Conservation (phyloP, 768 basidiomycete species). For the Pleurotus tuber-regium region DNA sequence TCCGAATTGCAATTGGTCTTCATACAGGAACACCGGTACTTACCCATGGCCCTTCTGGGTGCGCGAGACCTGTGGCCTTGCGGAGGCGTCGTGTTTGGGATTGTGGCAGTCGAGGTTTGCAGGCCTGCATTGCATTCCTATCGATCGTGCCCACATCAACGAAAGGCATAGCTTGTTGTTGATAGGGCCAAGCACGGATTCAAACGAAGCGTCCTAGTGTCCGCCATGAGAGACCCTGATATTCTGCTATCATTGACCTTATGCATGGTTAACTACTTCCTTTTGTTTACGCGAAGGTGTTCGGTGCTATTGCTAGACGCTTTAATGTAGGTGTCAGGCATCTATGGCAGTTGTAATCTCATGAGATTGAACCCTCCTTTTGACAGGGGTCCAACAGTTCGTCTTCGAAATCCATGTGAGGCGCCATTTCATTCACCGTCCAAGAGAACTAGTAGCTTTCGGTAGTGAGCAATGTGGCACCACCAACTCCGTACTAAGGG, state of each 20-base stretch:
- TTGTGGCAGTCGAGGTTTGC: neutral
- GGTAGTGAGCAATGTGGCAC: neutral
- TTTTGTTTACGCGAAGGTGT: neutral
- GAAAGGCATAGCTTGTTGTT: too few species aligned
- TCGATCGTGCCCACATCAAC: too few species aligned
- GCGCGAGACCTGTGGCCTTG: slow-evolving; percentile 8
- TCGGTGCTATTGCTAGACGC: neutral
- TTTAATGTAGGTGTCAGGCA: neutral
- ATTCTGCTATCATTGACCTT: neutral
- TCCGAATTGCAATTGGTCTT: neutral
- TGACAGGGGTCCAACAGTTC: slow-evolving; percentile 8
- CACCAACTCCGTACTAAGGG: too few species aligned
- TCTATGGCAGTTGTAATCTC: slow-evolving; percentile 1
- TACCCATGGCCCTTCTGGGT: slow-evolving; percentile 1
- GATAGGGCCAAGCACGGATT: neutral
- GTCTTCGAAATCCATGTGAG: neutral
- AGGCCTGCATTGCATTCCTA: too few species aligned
- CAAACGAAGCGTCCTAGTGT: slow-evolving; percentile 6
- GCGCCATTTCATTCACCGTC: neutral
- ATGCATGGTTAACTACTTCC: too few species aligned
- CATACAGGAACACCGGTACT: neutral
- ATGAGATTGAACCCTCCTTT: slow-evolving; percentile 10
- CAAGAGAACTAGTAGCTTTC: neutral
- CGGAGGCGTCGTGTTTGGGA: neutral
- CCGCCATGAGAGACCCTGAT: neutral